A percentile compares a stretch with the other conserved stretches of the same genome.
Conservation (phyloP, 2,329 filamentous ascomycete genomes). For the Beauveria sp. region DNA sequence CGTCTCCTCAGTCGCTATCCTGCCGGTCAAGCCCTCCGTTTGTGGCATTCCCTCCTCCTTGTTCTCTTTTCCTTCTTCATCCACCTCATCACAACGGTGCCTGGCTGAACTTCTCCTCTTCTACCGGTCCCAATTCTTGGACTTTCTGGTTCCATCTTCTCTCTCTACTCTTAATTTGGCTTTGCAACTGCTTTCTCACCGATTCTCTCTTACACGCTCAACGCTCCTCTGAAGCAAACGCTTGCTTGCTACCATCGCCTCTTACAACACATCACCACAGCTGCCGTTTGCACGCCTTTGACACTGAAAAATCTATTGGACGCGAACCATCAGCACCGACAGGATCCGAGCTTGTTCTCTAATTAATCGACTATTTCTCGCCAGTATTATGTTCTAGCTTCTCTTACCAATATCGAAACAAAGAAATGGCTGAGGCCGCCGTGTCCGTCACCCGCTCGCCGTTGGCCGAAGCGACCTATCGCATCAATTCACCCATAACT, state of each 20-base stretch:
- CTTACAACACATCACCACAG: constrained; percentile 1
- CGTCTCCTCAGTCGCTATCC: constrained; percentile 3
- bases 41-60: constrained; percentile 10
- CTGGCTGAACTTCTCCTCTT: constrained; percentile 9
- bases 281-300: constrained; percentile 2
- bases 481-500: constrained; percentile 35
- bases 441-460: constrained; percentile 30
- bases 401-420: constrained; percentile 14
- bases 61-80: constrained; percentile 3
- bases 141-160: background rate
- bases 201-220: constrained; percentile 3
- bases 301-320: background rate
- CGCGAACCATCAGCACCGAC: background rate
- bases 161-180: background rate
- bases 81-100: constrained; percentile 2
- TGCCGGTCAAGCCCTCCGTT: background rate
- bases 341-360: background rate
- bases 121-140: constrained; percentile 5
- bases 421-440: constrained; percentile 25
- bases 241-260: background rate
- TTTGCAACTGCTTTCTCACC: constrained; percentile 1
- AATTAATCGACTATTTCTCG: constrained; percentile 2
- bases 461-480: constrained; percentile 39
- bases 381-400: constrained; percentile 30
- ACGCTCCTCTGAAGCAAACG: background rate